Evolutionary conservation across 306 rosid genomes (phyloP), one percentile per base, ranked within the genome.

Genomic region (Vigna radiata): DNA sequence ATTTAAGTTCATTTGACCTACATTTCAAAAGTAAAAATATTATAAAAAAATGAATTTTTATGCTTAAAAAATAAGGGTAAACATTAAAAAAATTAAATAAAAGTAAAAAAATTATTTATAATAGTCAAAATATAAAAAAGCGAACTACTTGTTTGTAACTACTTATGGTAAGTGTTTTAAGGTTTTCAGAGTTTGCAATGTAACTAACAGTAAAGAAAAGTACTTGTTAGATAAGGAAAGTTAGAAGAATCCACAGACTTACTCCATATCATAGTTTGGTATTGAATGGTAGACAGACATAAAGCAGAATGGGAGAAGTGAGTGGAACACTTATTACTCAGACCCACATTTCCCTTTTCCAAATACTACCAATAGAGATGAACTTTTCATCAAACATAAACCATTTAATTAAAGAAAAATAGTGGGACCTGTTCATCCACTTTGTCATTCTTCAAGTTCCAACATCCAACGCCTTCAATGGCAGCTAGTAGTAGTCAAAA

Each of bases 371-470:
- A 11, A 41, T 25, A n/a, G 15, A 53, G 41, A 54, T 15, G 44
- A 33, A 54, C 49, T 49, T 77, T 65, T 60, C 73, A 61, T 80
- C 65, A 16, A 62, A 48, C 62, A 70, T 9, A 8, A 70, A 29
- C 59, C 8, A 54, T 50, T 48, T 31, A 31, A 12, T 12, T 70
- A 46, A 81, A 58, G 68, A 50, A 79, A 80, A 72, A 39, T 62
- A 79, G 49, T 49, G 13, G 25, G 54, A 59, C 78, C 73, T 18
- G 44, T 70, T 61, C 68, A 63, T 29, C 52, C 37, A 21, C 18
- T 76, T 84, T 76, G 55, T 58, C 70, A 66, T 83, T 46, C 66
- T 70, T 53, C 52, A 64, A 83, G 75, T 78, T 80, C 79, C 79
- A 73, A 81, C 81, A 80, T 36, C 37, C 56, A 41, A 48, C 41